Conservation (phyloP, 176 grass and related monocot genomes). For the Oryza meridionalis region DNA sequence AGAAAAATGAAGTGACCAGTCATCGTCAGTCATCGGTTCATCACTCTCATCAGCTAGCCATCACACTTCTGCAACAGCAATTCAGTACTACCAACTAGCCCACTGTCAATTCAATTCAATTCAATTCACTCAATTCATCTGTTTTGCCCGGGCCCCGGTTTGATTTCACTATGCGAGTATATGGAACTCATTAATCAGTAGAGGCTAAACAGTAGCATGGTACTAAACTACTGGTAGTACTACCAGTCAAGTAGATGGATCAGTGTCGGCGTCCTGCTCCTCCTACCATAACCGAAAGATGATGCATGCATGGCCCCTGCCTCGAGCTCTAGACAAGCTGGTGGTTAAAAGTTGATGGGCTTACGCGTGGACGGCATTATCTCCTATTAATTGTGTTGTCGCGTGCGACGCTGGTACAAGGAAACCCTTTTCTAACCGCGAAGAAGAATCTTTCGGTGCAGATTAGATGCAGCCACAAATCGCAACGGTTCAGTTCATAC, state of each 20-base stretch:
- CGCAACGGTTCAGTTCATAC: constrained; percentile 25
- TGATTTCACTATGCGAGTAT: not conserved
- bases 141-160: not conserved
- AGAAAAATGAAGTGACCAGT: not conserved
- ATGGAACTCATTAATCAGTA: not conserved
- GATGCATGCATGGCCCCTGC: not conserved
- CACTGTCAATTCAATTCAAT: not conserved
- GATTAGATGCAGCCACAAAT: constrained; percentile 18
- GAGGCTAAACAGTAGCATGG: not conserved
- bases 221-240: not conserved
- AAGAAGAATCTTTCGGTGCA: constrained; percentile 24
- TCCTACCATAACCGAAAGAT: constrained; percentile 4
- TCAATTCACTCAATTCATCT: not conserved
- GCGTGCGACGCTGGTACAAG: not conserved
- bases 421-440: not conserved
- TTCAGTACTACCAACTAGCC: not conserved
- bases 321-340: constrained; percentile 26
- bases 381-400: constrained; percentile 23
- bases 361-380: not conserved
- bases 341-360: constrained; percentile 22
- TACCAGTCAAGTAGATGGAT: not conserved
- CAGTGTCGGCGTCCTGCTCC: constrained; percentile 2
- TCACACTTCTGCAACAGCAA: constrained; percentile 23
- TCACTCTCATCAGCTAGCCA: not conserved
- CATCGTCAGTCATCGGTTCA: not conserved